These are phyloP conservation scores for Globisporangium carolinianum DNA, from an alignment of 352 stramenopile species.

Conservation along the genomic window DNA sequence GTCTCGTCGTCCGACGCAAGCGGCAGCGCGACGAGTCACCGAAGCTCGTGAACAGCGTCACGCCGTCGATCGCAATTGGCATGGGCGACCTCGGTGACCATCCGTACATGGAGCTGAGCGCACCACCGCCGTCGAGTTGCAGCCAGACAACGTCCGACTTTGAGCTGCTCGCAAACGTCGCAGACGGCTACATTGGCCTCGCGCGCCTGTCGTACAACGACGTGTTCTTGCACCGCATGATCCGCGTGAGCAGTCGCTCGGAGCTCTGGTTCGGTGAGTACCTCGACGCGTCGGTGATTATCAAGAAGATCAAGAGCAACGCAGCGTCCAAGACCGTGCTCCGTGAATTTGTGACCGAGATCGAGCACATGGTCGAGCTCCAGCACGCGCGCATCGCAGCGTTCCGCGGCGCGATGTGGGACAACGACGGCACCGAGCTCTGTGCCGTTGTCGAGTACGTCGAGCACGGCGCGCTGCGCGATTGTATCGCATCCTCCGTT, in stretches of 20 bases:
- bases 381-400: conserved; percentile 58
- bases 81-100: conserved; percentile 52
- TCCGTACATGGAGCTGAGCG: conserved; percentile 46
- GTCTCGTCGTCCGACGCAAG: conserved; percentile 35
- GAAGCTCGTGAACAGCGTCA: conserved; percentile 41
- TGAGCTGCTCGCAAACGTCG: conserved; percentile 54
- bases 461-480: conserved; percentile 51
- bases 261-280: conserved; percentile 76
- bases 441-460: conserved; percentile 71
- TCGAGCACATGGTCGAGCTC: conserved; percentile 68
- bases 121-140: conserved; percentile 27
- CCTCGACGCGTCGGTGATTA: conserved; percentile 46
- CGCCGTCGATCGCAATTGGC: conserved; percentile 44
- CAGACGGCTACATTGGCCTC: conserved; percentile 62
- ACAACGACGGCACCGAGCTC: conserved; percentile 58
- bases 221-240: conserved; percentile 62
- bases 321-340: conserved; percentile 53
- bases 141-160: conserved; percentile 74
- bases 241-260: conserved; percentile 63
- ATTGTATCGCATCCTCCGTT: conserved; percentile 36
- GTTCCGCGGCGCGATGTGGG: conserved; percentile 73
- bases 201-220: conserved; percentile 64
- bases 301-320: conserved; percentile 82
- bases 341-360: conserved; percentile 75
- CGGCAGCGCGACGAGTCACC: conserved; percentile 31